These are phyloP conservation scores for Phytophthora pini DNA, from an alignment of 352 stramenopile species.

Conservation along the genomic window DNA sequence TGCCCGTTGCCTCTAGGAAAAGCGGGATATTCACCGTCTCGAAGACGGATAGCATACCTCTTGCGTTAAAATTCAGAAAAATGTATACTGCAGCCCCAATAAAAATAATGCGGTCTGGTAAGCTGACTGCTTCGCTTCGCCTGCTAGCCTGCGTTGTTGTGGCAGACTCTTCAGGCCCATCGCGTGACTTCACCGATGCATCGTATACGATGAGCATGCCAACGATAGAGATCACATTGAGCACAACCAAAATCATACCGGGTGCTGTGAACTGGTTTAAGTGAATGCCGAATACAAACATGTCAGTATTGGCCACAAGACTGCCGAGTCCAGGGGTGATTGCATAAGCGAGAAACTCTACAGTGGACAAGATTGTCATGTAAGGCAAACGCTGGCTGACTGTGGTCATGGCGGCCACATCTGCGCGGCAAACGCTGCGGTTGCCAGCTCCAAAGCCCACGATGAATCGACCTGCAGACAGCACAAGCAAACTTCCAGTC, in stretches of 20 bases:
- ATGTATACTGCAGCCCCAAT: conserved; percentile 73
- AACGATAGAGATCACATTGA: conserved; percentile 69
- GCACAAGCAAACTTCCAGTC: conserved; percentile 51
- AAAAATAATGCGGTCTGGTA: conserved; percentile 63
- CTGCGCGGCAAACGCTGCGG: conserved; percentile 74
- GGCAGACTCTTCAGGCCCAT: conserved; percentile 50
- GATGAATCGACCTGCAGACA: conserved; percentile 70
- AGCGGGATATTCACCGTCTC: conserved; percentile 81
- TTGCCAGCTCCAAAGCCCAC: conserved; percentile 79
- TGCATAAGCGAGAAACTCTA: conserved; percentile 83
- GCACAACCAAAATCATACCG: conserved; percentile 55
- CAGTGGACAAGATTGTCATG: conserved; percentile 73
- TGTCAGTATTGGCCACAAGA: conserved; percentile 59
- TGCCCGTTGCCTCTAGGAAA: conserved; percentile 70
- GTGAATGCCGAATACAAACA: conserved; percentile 60
- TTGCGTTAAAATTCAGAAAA: conserved; percentile 75
- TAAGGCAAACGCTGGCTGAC: conserved; percentile 71
- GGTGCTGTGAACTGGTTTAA: conserved; percentile 73
- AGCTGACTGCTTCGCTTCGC: conserved; percentile 30
- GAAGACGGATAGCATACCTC: conserved; percentile 78
- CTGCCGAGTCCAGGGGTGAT: conserved; percentile 67
- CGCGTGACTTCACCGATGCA: conserved; percentile 47
- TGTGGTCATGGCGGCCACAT: conserved; percentile 70
- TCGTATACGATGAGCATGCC: conserved; percentile 64
- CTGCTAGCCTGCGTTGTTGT: conserved; percentile 39